Evolutionary conservation across 352 stramenopile genomes (phyloP).

Genomic region (Phytophthora crassamura): DNA sequence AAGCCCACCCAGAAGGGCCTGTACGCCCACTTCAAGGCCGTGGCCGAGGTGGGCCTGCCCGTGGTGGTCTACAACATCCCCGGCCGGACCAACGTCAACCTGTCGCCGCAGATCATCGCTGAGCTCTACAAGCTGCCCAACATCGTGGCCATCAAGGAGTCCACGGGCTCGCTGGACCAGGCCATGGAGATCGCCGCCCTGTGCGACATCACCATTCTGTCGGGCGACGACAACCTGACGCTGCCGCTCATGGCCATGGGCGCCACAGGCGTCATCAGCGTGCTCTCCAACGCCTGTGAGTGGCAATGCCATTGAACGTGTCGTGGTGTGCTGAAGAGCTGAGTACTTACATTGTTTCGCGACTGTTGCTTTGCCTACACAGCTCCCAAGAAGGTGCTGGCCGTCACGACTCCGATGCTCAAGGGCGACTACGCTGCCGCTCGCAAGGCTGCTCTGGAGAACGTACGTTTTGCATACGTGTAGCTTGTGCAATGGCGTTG

Average conservation of each 20-base stretch:
- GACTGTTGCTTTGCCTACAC: slow-evolving; percentile 16
- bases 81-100: slow-evolving; percentile 95
- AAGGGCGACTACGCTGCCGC: slow-evolving; percentile 84
- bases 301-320: slow-evolving; percentile 11
- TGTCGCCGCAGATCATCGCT: slow-evolving; percentile 94
- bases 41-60: slow-evolving; percentile 89
- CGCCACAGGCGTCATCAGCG: slow-evolving; percentile 90
- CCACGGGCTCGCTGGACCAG: slow-evolving; percentile 93
- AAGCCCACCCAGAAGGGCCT: slow-evolving; percentile 97
- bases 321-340: slow-evolving; percentile 1
- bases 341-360: background rate
- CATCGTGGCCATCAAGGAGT: slow-evolving; percentile 98
- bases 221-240: slow-evolving; percentile 91
- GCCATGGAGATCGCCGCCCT: slow-evolving; percentile 89
- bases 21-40: slow-evolving; percentile 94
- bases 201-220: slow-evolving; percentile 93
- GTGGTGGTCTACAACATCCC: slow-evolving; percentile 98
- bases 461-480: slow-evolving; percentile 64
- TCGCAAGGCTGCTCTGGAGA: slow-evolving; percentile 84
- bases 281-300: slow-evolving; percentile 90
- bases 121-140: slow-evolving; percentile 93
- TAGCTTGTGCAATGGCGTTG: background rate
- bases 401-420: slow-evolving; percentile 78
- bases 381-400: slow-evolving; percentile 88
- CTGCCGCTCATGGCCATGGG: slow-evolving; percentile 91